These are phyloP conservation scores for Albugo laibachii DNA, from an alignment of 352 stramenopile genomes.

Conservation along the genomic window DNA sequence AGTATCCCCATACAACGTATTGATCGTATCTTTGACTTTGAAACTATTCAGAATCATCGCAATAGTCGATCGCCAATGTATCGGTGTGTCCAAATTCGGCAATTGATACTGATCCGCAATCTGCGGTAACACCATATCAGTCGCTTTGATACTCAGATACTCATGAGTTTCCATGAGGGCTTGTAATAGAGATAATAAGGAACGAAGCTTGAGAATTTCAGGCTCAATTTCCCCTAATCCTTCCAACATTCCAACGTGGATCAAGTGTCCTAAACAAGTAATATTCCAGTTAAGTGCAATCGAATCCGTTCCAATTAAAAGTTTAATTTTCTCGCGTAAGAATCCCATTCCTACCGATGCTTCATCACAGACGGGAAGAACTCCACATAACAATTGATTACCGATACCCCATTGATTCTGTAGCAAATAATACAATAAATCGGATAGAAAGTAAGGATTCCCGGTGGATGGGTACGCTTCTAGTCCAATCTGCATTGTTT, in stretches of 20 bases:
- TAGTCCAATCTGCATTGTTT: constrained; percentile 53
- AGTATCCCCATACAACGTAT: constrained; percentile 36
- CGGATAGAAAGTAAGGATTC: constrained; percentile 58
- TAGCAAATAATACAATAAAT: constrained; percentile 60
- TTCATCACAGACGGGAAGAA: constrained; percentile 38
- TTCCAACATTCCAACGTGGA: constrained; percentile 35
- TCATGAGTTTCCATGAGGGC: constrained; percentile 49
- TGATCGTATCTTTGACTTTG: constrained; percentile 63
- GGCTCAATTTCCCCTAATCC: constrained; percentile 53
- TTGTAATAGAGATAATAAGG: constrained; percentile 47
- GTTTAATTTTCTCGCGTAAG: constrained; percentile 59
- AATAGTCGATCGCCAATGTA: constrained; percentile 43
- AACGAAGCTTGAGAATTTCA: constrained; percentile 56
- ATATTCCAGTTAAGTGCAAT: constrained; percentile 56
- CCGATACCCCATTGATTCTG: constrained; percentile 59
- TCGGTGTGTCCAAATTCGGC: constrained; percentile 47
- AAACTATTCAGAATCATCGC: constrained; percentile 53
- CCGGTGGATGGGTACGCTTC: constrained; percentile 46
- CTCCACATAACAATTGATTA: constrained; percentile 46
- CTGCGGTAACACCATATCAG: constrained; percentile 33
- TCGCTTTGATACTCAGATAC: constrained; percentile 45
- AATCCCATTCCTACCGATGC: constrained; percentile 50
- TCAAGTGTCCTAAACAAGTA: constrained; percentile 49
- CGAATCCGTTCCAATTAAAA: constrained; percentile 51
- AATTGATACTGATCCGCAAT: constrained; percentile 24